Base-by-base conservation (phyloP, 1,139 yeast genomes). In the Geotrichum restrictum region DNA sequence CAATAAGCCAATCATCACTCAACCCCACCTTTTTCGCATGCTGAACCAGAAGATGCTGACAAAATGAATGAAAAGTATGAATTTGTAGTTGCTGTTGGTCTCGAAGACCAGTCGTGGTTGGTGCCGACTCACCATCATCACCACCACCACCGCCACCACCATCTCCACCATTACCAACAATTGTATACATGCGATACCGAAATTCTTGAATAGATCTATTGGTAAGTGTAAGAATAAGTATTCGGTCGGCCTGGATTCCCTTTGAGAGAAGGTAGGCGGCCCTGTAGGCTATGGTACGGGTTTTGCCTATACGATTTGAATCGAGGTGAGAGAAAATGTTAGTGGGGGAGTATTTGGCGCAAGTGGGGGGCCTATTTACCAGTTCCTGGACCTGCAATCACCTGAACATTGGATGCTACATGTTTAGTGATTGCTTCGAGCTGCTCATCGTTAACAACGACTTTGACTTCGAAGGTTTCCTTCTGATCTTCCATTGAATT, bases 351-450 rank as follows among this genome's bases (percentile, higher is more conserved):
- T 8, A 7, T 7, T 31, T 14, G 24, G 3, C 7, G 7, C 2
- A 11, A 27, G n/a, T n/a, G n/a, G n/a, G n/a, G n/a, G n/a, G n/a
- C n/a, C n/a, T n/a, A n/a, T 58, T 8, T 42, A 48, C 78, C 78
- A 2, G 83, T 85, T 2, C 98, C 97, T 0, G 97, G 97, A 0
- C 97, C 97, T 0, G 97, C 97, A 29, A 89, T 76, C 29, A 91
- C 81, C 65, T 88, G 95, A 38, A 88, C 71, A 27, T 78, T 76
- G 1, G 82, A 79, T 19, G 69, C 64, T 1, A 73, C 62, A 0
- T 84, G 79, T 4, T 81, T 74, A 1, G 77, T 72, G 1, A 83
- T 89, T 0, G 95, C 95, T 50, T 67, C 60, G 8, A 60, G 61
- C 65, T 88, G 96, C 34, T 75, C 76, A 0, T 61, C 65, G 62